Base-by-base conservation (phyloP, 2,329 filamentous ascomycete genomes). In the Paramyrothecium sp. region DNA sequence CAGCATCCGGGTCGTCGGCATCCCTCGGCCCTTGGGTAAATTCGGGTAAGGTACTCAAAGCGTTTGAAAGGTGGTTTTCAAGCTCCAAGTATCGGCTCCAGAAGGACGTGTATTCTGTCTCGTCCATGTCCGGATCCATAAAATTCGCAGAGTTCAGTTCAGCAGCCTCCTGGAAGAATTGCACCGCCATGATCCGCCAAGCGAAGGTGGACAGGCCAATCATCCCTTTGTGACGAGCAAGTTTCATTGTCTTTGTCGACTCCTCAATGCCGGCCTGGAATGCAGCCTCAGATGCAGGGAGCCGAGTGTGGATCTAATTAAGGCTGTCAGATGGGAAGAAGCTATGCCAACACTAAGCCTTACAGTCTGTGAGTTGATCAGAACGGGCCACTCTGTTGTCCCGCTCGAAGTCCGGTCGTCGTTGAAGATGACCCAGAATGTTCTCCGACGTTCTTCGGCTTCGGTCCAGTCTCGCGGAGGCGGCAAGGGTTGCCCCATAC, bases 311-410 rank as follows among this genome's bases (percentile, higher is more conserved):
- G 55, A 93, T 86, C 87, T 78, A 0, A 55, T 61, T 55, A 60
- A 57, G 49, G 30, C 3, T 11, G 0, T 3, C 3, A 12, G 7
- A 12, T 5, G 7, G 13, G 0, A 1, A 0, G 2, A 0, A 2
- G 3, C 34, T 0, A 3, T 0, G 7, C 1, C 12, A 16, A 17
- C 49, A 19, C 7, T 1, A 1, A 3, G 3, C 30, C 61, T 49
- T 21, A 63, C 61, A 1, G 57, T 63, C 7, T 59, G 60, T 57
- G 54, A 84, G 60, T 95, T 89, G 51, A 96, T 86, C 21, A 85
- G 78, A 75, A 91, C 88, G 0, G 92, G 91, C 92, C 92, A 96
- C 1, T 91, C 91, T 7, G 91, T 94, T n/a, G 90, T 91, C 47
- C 93, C 89, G 65, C 89, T 92, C 3, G 89, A 87, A 73, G 93